Evolutionary conservation across 257 asterid species (phyloP).

Genomic region (Solanum sejunctum): DNA sequence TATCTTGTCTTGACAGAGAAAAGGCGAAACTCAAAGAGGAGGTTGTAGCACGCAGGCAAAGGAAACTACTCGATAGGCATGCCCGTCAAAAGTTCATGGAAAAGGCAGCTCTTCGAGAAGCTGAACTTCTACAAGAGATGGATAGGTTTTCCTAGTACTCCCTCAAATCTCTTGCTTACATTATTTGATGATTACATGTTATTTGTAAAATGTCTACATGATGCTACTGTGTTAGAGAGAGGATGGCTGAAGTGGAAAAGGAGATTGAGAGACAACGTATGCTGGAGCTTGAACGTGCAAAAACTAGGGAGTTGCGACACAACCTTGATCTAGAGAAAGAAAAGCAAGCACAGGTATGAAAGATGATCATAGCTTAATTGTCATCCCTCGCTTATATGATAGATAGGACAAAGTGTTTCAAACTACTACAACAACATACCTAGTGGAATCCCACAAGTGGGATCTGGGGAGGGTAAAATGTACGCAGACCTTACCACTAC

Average conservation of each 20-base stretch:
- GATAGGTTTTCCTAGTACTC: slow-evolving; percentile 47
- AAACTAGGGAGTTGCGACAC: slow-evolving; percentile 84
- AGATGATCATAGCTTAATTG: neutral
- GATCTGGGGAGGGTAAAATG: no score
- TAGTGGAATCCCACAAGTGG: no score
- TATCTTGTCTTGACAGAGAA: slow-evolving; percentile 40
- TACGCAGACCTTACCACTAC: no score
- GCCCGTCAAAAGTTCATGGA: slow-evolving; percentile 69
- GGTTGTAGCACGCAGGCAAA: slow-evolving; percentile 75
- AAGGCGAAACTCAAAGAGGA: slow-evolving; percentile 71
- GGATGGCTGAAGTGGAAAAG: slow-evolving; percentile 66
- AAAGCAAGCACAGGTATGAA: slow-evolving; percentile 81
- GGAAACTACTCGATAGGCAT: slow-evolving; percentile 55
- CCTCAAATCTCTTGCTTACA: neutral
- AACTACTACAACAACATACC: neutral
- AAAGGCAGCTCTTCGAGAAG: slow-evolving; percentile 84
- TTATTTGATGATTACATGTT: neutral
- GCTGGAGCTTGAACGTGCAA: slow-evolving; percentile 81
- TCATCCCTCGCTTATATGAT: neutral
- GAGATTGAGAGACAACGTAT: slow-evolving; percentile 81
- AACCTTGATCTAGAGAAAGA: slow-evolving; percentile 94
- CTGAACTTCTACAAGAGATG: slow-evolving; percentile 73
- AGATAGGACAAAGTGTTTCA: neutral
- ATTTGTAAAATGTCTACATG: neutral
- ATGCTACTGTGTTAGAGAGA: slow-evolving; percentile 40